Conservation (phyloP, 1,284 basidiomycete species). For the Ceratobasidium sp. region DNA sequence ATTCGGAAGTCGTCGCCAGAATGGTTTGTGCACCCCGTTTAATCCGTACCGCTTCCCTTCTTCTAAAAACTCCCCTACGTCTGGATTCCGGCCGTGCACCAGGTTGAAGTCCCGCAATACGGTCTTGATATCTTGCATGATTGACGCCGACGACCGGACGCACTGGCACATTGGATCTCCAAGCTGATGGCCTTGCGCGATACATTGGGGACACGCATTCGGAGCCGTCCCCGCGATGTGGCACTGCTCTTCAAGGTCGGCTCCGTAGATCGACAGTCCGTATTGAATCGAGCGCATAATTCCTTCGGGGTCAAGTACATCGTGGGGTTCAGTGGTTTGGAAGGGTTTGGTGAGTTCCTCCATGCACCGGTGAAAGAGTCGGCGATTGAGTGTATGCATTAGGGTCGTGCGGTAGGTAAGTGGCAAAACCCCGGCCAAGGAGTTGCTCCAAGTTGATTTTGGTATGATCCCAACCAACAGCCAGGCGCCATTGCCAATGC, state of each 20-base stretch:
- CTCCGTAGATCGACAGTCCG: background rate
- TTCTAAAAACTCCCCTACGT: background rate
- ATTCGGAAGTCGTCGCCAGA: background rate
- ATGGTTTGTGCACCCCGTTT: background rate
- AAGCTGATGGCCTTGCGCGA: background rate
- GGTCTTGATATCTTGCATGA: background rate
- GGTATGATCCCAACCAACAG: constrained; percentile 4
- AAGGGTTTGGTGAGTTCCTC: background rate
- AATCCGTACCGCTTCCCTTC: constrained; percentile 2
- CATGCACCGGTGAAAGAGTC: constrained; percentile 20
- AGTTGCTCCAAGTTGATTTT: constrained; percentile 11
- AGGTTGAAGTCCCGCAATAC: background rate
- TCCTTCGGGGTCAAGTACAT: constrained; percentile 7
- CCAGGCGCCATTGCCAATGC: background rate
- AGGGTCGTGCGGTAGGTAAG: background rate
- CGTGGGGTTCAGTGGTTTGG: background rate
- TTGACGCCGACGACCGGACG: background rate
- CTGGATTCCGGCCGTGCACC: background rate
- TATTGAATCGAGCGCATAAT: background rate
- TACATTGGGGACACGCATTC: too few relatives aligned
- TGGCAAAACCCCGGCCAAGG: background rate
- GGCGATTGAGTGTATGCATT: background rate
- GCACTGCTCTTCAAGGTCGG: constrained; percentile 1
- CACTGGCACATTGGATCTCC: background rate
- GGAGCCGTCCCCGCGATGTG: background rate